These are phyloP conservation scores for Termitomyces sp. DNA, from an alignment of 1,284 basidiomycete genomes.

Conservation along the genomic window DNA sequence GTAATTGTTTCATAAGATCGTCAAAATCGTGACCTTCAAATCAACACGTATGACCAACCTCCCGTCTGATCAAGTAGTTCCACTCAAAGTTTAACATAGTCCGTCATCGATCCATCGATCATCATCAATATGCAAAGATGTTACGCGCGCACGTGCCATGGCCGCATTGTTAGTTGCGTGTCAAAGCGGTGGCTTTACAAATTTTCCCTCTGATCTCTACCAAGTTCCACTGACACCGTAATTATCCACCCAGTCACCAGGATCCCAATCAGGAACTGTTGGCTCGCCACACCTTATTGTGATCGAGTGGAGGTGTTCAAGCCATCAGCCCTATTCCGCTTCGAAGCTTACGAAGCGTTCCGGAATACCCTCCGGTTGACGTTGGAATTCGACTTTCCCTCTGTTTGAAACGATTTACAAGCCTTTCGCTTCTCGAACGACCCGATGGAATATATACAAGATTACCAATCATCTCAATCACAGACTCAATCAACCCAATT, in stretches of 20 bases:
- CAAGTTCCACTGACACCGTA: not conserved
- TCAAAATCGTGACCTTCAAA: not conserved
- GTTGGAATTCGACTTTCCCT: not conserved
- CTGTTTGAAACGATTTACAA: not conserved
- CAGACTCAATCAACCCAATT: constrained; percentile 45
- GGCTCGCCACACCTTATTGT: not conserved
- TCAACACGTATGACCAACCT: not conserved
- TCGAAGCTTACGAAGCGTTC: not conserved
- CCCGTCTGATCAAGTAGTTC: not conserved
- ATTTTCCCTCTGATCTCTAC: not conserved
- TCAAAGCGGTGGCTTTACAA: not conserved
- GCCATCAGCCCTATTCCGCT: not conserved
- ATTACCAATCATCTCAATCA: constrained; percentile 9
- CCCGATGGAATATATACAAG: constrained; percentile 17
- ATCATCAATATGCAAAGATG: not conserved
- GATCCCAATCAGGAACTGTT: not conserved
- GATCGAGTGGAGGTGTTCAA: not conserved
- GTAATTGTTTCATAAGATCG: not conserved
- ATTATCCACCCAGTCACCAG: not conserved
- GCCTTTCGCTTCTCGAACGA: not conserved
- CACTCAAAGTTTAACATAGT: not conserved
- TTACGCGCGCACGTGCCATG: constrained; percentile 2
- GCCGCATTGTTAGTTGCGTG: not conserved
- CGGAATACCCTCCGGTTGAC: not conserved
- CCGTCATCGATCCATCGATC: not conserved